Evolutionary conservation across 352 stramenopile species (phyloP).

Genomic region (Pythium dissotocum): DNA sequence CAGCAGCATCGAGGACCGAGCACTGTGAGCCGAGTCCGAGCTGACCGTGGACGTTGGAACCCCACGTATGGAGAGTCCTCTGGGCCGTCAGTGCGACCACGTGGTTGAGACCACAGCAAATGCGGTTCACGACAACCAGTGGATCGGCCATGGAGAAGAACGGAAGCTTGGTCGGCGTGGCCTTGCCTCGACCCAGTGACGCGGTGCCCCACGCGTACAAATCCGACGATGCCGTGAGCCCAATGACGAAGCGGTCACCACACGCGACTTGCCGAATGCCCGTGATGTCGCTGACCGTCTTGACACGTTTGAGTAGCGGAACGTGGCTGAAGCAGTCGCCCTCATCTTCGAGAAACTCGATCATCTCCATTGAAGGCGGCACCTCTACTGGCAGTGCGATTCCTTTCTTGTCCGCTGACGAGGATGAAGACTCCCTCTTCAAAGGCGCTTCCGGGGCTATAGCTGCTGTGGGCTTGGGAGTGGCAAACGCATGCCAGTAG

Average conservation of each 20-base stretch:
- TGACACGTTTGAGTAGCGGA: slow-evolving; percentile 43
- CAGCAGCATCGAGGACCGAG: slow-evolving; percentile 19
- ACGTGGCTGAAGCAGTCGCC: slow-evolving; percentile 59
- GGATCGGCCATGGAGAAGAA: slow-evolving; percentile 1
- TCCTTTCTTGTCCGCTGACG: background rate
- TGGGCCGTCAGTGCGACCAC: slow-evolving; percentile 30
- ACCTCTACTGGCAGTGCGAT: background rate
- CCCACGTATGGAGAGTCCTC: slow-evolving; percentile 55
- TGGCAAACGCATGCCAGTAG: slow-evolving; percentile 22
- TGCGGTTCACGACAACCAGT: slow-evolving; percentile 26
- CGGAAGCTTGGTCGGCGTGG: slow-evolving; percentile 16
- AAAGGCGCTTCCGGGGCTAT: background rate
- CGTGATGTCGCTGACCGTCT: slow-evolving; percentile 44
- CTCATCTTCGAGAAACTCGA: slow-evolving; percentile 29
- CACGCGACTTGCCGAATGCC: slow-evolving; percentile 40
- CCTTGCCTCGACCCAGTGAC: slow-evolving; percentile 10
- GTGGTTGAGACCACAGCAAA: slow-evolving; percentile 54
- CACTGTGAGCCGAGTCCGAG: slow-evolving; percentile 42
- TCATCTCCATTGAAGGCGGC: background rate
- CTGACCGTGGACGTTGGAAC: slow-evolving; percentile 67
- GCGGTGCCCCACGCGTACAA: slow-evolving; percentile 42
- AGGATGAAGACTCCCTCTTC: background rate
- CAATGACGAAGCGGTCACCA: slow-evolving; percentile 40
- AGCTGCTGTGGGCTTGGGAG: background rate
- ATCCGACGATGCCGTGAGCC: slow-evolving; percentile 27